Base-by-base conservation (phyloP, 805 yeast species). In the Starmerella stigmatis region DNA sequence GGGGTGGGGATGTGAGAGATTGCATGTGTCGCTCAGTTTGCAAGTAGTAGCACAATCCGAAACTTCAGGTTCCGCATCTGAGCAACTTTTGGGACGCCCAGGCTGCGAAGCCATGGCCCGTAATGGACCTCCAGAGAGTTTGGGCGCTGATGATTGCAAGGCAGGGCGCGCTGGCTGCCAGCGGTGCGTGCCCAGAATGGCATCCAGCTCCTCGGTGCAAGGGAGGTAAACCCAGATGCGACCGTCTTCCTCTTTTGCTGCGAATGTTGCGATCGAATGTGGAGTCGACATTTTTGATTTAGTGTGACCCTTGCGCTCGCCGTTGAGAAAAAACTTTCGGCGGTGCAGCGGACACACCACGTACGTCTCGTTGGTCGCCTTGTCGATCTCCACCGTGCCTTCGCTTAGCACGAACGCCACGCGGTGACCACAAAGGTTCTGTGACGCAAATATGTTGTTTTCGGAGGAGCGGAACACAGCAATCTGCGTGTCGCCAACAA, bases 371-470 rank as follows among this genome's bases (percentile, higher is more conserved):
- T 25, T 10, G 13, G 60, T 56, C 28, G 57, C 53, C 26, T 58
- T 64, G 46, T 63, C 66, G 21, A 59, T 55, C 4, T 62, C 59
- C 12, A 64, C 36, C 17, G 63, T 60, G 35, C 69, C 69, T 47
- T 64, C 66, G 20, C 60, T 57, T 27, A 65, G 49, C 1, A 64
- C 65, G 56, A 65, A 65, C 0, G 69, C 63, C n/a, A 67, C 53
- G 27, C 63, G 60, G 45, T 65, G 68, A n/a, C 66, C 65, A 51
- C 69, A 65, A 67, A 65, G 64, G 48, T 64, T 64, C 41, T 65
- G 69, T 12, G 65, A 63, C n/a, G 67, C 63, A 40, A 53, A 63
- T 7, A 64, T 51, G 44, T 57, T 57, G n/a, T 56, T 64, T n/a
- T 55, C 47, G 5, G 42, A 32, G n/a, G 58, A 47, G 35, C 66